Conservation (phyloP, 257 asterid genomes). For the Paulownia fortunei region DNA sequence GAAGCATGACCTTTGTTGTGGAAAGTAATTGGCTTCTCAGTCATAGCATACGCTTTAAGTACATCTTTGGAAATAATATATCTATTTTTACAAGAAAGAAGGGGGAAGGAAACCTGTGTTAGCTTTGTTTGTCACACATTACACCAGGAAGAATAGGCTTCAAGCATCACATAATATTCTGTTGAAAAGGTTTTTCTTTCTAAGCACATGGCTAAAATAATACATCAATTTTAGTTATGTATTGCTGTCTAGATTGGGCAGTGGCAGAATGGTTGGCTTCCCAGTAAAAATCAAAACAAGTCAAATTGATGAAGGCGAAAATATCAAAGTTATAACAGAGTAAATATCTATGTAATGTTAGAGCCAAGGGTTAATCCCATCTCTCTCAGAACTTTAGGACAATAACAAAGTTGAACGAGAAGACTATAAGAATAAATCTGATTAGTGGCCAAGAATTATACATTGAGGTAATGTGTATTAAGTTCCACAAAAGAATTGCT, state of each 20-base stretch:
- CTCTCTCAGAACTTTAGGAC: too few relatives aligned
- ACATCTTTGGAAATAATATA: neutral
- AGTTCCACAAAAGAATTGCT: too few relatives aligned
- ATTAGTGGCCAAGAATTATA: too few relatives aligned
- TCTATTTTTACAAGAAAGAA: neutral
- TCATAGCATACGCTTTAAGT: neutral
- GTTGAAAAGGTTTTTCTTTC: neutral
- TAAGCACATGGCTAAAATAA: neutral
- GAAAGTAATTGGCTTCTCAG: neutral
- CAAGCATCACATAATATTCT: neutral
- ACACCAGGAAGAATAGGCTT: neutral
- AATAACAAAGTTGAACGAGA: too few relatives aligned
- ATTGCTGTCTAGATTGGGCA: neutral
- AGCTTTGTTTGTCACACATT: neutral
- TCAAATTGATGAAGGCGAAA: too few relatives aligned
- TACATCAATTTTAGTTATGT: neutral
- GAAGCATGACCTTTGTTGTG: neutral
- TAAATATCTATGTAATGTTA: too few relatives aligned
- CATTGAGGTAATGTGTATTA: too few relatives aligned
- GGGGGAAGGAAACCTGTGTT: neutral
- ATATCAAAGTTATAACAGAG: too few relatives aligned
- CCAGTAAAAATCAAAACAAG: too few relatives aligned
- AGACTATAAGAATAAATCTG: too few relatives aligned
- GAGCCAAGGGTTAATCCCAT: too few relatives aligned
- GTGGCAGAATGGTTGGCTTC: neutral